phyloP scores from a whole-genome alignment of 2,329 filamentous ascomycete species.

The Didymella keratinophila region DNA sequence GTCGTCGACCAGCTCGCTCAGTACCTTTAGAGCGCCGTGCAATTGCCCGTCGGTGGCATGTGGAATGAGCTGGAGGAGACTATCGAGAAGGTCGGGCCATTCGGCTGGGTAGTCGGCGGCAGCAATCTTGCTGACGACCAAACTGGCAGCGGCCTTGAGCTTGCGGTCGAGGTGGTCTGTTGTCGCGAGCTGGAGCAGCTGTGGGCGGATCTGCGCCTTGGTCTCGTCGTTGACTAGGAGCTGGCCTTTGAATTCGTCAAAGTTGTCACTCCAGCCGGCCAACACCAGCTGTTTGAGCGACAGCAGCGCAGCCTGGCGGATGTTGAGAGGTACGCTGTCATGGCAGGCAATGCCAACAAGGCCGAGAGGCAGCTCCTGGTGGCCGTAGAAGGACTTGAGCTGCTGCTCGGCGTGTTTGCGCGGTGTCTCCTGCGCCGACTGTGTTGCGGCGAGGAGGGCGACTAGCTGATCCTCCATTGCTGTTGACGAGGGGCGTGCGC shows the following conservation, averaged over 20 bases:
- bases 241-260: constrained; percentile 73
- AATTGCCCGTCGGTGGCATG: constrained; percentile 79
- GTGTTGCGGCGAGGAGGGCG: constrained; percentile 85
- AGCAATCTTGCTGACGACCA: constrained; percentile 91
- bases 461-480: constrained; percentile 92
- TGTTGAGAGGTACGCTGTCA: constrained; percentile 72
- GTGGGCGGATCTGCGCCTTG: constrained; percentile 75
- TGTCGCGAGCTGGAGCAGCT: constrained; percentile 79
- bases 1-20: constrained; percentile 90
- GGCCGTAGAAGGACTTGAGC: constrained; percentile 73
- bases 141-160: constrained; percentile 88
- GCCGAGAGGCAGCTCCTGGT: constrained; percentile 76
- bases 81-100: constrained; percentile 89
- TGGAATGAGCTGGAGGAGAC: constrained; percentile 78
- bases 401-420: constrained; percentile 88
- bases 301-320: constrained; percentile 84
- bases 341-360: constrained; percentile 84
- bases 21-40: constrained; percentile 87
- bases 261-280: constrained; percentile 80
- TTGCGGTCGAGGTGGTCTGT: constrained; percentile 79
- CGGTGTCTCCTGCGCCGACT: constrained; percentile 75
- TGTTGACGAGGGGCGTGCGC: constrained; percentile 33
- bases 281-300: constrained; percentile 84
- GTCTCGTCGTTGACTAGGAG: constrained; percentile 75
- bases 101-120: constrained; percentile 91